Evolutionary conservation across 805 yeast genomes (phyloP), one percentile per base, ranked within the genome.

Genomic region (Zygosaccharomyces kombuchaensis): DNA sequence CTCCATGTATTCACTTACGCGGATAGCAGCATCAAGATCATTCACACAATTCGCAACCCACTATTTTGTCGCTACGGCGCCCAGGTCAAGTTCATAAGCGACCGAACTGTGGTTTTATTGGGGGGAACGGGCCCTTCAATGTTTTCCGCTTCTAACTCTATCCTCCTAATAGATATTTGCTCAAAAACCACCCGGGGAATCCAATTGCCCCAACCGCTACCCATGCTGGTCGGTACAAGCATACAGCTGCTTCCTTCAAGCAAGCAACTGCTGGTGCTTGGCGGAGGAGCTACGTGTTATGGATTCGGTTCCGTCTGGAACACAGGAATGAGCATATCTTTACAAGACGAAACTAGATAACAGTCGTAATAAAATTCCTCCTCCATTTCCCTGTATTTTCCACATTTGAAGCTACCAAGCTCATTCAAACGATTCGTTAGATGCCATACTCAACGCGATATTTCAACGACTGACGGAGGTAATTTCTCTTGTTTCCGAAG

Each of bases 231-330:
- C 8, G 89, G 89, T 1, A 75, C 75, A 50, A 76, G 73, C 29
- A 16, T 49, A 37, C 44, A 75, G 19, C 60, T 67, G 9, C 57
- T 60, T 2, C 30, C 61, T 6, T 38, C 54, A 3, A 38, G 51
- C n/a, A 45, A 47, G 2, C 51, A 52, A 5, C 16, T 60, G 6
- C 43, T 65, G 16, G 54, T 78, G 40, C 51, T 78, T 35, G 84
- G 82, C 7, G 91, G 95, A 2, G 95, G 95, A 3, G 90, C 85
- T 0, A 87, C 85, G 1, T 86, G 95, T 58, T 86, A 82, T 53
- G 84, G 90, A 0, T 87, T 85, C 66, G 95, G 95, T 0, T 70
- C 82, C 0, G 72, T 71, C 16, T 74, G 77, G 74, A 76, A 76
- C 37, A 17, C 36, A 9, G 46, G 53, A 17, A 27, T 44, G 37